Evolutionary conservation across 192 early-diverging fungal genomes (phyloP), one percentile per base, ranked within the genome.

Genomic region (Oehlia diaphana): DNA sequence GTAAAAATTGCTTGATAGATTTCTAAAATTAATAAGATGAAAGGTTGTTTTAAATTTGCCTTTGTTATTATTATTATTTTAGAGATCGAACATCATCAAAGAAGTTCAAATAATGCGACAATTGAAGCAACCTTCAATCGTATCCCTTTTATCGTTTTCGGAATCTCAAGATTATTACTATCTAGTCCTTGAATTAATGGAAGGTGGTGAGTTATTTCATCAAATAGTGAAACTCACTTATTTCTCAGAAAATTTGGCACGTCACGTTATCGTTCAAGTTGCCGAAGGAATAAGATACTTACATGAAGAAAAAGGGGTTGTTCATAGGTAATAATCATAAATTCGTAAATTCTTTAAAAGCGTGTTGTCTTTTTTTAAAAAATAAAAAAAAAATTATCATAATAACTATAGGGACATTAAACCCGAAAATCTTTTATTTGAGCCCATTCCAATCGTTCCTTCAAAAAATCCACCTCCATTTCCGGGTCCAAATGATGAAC

Each of bases 161-260:
- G 95, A 94, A 82, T 92, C 91, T 53, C 86, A 89, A 71, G 90
- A 89, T 79, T 89, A 92, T 81, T 95, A 92, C 81, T 93, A 92
- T 78, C 82, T 96, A 19, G 86, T 95, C 3, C 88, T 96, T 75
- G 96, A 98, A 83, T 88, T 92, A 53, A 92, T 92, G 53, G 85
- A 90, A n/a, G 95, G 95, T 77, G 96, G 96, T 79, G 96, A 98
- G 85, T 87, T 98, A 35, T 98, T 95, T 79, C 92, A 96, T 83
- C 90, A 93, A 49, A 92, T 97, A 50, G 92, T 95, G 63, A 89
- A 92, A 80, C 82, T 95, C 37, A 94, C 94, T 10, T 95, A 93
- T 82, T 88, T 95, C 74, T 93, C 92, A 62, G 95, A 96, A 82
- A 85, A 89, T 9, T 80, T 94, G 49, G 85, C 92, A 19, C 90